Percentiles rank a stretch among this genome's conserved stretches.
phyloP scores from a whole-genome alignment of 495 filamentous ascomycete genomes.

The Podospora australis region DNA sequence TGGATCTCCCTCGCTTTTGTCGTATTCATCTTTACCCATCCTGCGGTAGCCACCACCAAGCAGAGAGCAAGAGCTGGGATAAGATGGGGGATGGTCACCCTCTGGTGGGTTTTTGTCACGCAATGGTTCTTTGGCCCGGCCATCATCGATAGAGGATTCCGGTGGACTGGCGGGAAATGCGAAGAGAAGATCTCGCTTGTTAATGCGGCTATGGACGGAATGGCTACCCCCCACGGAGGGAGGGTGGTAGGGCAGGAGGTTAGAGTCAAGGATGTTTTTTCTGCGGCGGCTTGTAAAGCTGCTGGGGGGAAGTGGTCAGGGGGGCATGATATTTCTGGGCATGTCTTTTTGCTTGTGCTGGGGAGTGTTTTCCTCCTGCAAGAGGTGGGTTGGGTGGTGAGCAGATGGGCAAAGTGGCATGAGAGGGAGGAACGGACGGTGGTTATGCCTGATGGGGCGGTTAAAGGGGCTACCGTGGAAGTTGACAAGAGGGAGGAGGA shows the following conservation, averaged over 20 bases:
- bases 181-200: conserved; percentile 38
- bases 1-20: conserved; percentile 71
- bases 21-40: conserved; percentile 55
- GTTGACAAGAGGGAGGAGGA: conserved; percentile 30
- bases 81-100: conserved; percentile 65
- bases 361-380: conserved; percentile 72
- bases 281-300: conserved; percentile 73
- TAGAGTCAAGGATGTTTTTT: conserved; percentile 49
- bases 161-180: conserved; percentile 76
- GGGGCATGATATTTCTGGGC: conserved; percentile 88
- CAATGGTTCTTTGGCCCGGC: conserved; percentile 95
- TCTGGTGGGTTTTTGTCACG: conserved; percentile 72
- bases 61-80: conserved; percentile 46
- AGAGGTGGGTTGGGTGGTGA: conserved; percentile 62
- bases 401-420: conserved; percentile 27
- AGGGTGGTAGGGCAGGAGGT: no score
- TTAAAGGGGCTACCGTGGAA: conserved; percentile 45
- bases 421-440: conserved; percentile 51
- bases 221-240: no score
- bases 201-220: conserved; percentile 8
- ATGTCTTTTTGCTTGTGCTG: conserved; percentile 87
- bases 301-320: conserved; percentile 79
- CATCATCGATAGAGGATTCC: conserved; percentile 80
- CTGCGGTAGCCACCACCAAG: conserved; percentile 31
- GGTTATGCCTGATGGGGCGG: conserved; percentile 52